These are phyloP conservation scores for Trichoderma cornu-damae DNA, from an alignment of 2,329 filamentous ascomycete species.

Conservation along the genomic window DNA sequence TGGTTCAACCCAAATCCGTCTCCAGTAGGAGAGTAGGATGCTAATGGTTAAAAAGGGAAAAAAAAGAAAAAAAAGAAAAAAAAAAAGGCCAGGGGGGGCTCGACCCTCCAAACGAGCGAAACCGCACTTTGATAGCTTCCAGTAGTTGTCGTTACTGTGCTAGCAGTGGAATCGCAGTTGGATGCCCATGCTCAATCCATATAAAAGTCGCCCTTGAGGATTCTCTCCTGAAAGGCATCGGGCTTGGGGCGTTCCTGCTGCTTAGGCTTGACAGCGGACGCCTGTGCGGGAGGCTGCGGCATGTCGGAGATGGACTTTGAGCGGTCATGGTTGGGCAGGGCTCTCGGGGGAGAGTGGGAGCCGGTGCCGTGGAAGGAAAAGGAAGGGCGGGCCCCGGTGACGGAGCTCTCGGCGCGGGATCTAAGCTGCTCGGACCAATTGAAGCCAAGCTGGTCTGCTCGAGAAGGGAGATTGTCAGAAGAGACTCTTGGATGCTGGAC, in stretches of 20 bases:
- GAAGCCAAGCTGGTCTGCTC: constrained; percentile 78
- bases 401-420: constrained; percentile 78
- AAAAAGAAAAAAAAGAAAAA: neutral
- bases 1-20: neutral
- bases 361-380: constrained; percentile 50
- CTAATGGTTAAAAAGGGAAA: neutral
- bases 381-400: constrained; percentile 52
- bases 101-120: neutral
- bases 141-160: neutral
- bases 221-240: constrained; percentile 93
- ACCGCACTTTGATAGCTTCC: neutral
- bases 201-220: constrained; percentile 95
- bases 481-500: constrained; percentile 50
- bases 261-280: constrained; percentile 43
- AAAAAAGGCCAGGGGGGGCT: neutral
- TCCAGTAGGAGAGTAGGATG: neutral
- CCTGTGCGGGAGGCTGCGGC: constrained; percentile 51
- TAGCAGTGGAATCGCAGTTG: neutral
- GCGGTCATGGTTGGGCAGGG: constrained; percentile 52
- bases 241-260: constrained; percentile 60
- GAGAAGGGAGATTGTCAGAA: constrained; percentile 60
- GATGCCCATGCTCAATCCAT: constrained; percentile 63
- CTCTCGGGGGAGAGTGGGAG: constrained; percentile 36
- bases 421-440: constrained; percentile 97
- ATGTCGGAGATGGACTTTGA: constrained; percentile 65